phyloP scores from a whole-genome alignment of 2,329 filamentous ascomycete species.

The Colletotrichum sp. region DNA sequence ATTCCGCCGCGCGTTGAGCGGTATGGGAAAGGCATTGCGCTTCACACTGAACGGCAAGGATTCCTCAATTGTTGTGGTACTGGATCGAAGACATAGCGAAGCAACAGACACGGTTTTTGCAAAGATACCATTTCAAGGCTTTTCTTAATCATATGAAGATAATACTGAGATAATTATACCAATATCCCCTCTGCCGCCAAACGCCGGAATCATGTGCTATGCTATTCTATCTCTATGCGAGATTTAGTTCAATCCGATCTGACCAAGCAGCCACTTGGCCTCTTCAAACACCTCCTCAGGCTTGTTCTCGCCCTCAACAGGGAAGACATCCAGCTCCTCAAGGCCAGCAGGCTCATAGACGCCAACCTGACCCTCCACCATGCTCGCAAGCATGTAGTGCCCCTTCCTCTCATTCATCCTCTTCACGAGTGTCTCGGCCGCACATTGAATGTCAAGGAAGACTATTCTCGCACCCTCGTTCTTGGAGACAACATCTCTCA shows the following conservation, averaged over 20 bases:
- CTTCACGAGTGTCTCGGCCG: conserved; percentile 29
- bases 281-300: conserved; percentile 21
- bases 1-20: not conserved
- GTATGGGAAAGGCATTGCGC: not conserved
- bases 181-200: not conserved
- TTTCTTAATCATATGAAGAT: not conserved
- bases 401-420: conserved; percentile 30
- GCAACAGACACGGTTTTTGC: not conserved
- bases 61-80: not conserved
- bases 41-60: not conserved
- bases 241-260: not conserved
- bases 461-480: conserved; percentile 23
- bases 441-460: conserved; percentile 41
- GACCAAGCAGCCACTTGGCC: conserved; percentile 23
- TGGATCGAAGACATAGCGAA: not conserved
- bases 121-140: not conserved
- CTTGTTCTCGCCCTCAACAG: conserved; percentile 26
- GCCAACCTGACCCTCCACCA: conserved; percentile 38
- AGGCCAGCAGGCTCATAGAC: conserved; percentile 31
- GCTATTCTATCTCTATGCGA: not conserved
- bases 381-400: conserved; percentile 40
- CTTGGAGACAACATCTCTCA: conserved; percentile 27
- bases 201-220: not conserved
- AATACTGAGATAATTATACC: not conserved
- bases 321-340: conserved; percentile 39